phyloP scores from a whole-genome alignment of 352 stramenopile species.

The Globisporangium spinosum region DNA sequence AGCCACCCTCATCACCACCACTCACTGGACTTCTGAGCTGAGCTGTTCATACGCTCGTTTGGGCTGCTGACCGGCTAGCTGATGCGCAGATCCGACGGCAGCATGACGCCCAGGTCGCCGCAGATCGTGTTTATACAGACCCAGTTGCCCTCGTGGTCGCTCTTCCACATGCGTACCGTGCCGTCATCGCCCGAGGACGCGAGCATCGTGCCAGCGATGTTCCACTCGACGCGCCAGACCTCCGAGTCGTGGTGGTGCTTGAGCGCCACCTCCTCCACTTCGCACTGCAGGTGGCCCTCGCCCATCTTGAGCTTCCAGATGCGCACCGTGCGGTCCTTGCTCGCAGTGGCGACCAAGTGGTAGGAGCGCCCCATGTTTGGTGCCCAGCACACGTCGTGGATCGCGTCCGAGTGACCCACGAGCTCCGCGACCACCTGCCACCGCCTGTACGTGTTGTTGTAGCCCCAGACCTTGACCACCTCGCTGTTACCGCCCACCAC shows the following conservation, averaged over 20 bases:
- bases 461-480: constrained; percentile 89
- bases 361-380: constrained; percentile 92
- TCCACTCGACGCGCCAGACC: constrained; percentile 96
- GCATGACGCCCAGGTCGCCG: constrained; percentile 53
- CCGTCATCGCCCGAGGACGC: constrained; percentile 92
- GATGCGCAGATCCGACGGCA: constrained; percentile 27
- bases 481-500: constrained; percentile 90
- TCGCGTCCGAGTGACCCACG: constrained; percentile 78
- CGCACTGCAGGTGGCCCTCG: constrained; percentile 58
- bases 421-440: constrained; percentile 88
- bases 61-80: neutral
- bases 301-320: constrained; percentile 84
- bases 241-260: constrained; percentile 88
- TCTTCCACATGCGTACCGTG: constrained; percentile 95
- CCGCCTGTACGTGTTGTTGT: constrained; percentile 82
- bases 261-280: constrained; percentile 68
- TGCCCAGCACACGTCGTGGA: constrained; percentile 96
- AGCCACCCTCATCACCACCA: neutral
- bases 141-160: constrained; percentile 90
- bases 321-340: constrained; percentile 88
- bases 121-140: constrained; percentile 87
- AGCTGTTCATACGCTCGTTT: neutral
- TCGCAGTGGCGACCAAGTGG: constrained; percentile 92
- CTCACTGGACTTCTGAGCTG: neutral
- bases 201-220: constrained; percentile 95